Percentiles rank a stretch among this genome's conserved stretches.
phyloP scores from a whole-genome alignment of 768 basidiomycete species.

The Pleurotus tuoliensis region DNA sequence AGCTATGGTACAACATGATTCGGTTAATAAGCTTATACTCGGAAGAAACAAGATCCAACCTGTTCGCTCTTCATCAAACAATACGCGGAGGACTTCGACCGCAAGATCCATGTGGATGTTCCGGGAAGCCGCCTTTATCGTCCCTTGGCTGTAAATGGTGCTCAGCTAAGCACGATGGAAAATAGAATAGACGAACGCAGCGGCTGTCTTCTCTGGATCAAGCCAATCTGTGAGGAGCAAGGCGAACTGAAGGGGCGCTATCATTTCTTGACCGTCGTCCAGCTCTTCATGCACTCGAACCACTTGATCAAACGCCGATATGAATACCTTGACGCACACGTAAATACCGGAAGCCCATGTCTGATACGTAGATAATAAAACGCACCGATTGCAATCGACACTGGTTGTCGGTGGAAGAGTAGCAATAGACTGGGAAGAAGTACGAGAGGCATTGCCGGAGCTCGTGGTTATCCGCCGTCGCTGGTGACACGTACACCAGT shows the following conservation, averaged over 20 bases:
- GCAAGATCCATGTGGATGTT: conserved; percentile 56
- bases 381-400: conserved; percentile 49
- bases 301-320: conserved; percentile 62
- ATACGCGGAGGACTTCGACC: conserved; percentile 45
- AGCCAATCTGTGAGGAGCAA: conserved; percentile 88
- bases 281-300: conserved; percentile 54
- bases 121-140: conserved; percentile 14
- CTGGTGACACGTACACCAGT: conserved; percentile 77
- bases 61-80: conserved; percentile 44
- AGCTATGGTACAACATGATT: conserved; percentile 27
- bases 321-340: conserved; percentile 53
- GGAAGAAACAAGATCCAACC: conserved; percentile 22
- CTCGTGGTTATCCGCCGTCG: conserved; percentile 79
- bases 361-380: not conserved
- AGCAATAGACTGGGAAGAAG: conserved; percentile 94
- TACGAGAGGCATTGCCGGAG: conserved; percentile 91
- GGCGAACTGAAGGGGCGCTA: conserved; percentile 67
- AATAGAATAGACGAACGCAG: conserved; percentile 26
- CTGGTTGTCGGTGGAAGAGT: conserved; percentile 80
- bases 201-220: conserved; percentile 68
- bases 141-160: conserved; percentile 11
- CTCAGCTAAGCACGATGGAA: conserved; percentile 5
- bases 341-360: not conserved
- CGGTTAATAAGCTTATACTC: not conserved
- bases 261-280: conserved; percentile 73